A percentile compares a stretch with the other conserved stretches of the same genome.
Conservation (phyloP, 139 green algal species). For the Chara braunii region DNA sequence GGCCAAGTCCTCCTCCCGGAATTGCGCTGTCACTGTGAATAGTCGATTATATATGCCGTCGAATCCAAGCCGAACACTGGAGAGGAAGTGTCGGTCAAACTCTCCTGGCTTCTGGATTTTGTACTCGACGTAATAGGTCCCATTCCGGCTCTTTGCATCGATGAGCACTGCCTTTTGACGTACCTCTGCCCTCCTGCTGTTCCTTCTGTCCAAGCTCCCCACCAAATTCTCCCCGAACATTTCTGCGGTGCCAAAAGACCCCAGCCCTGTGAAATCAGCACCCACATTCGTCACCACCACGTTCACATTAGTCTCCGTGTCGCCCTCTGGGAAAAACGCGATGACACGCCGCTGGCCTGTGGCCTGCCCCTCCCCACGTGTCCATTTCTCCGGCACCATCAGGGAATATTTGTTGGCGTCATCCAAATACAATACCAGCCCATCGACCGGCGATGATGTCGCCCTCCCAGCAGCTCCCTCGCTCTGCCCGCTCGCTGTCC, state of each 20-base stretch:
- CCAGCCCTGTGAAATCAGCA: slow-evolving; percentile 20
- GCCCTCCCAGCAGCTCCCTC: slow-evolving; percentile 44
- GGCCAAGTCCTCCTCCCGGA: background rate
- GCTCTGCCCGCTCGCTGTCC: too few species aligned
- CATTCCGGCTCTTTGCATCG: too few species aligned
- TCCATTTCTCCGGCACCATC: slow-evolving; percentile 9
- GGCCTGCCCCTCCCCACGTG: slow-evolving; percentile 17
- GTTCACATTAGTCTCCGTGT: slow-evolving; percentile 21
- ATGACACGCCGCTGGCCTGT: slow-evolving; percentile 9
- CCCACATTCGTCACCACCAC: slow-evolving; percentile 16
- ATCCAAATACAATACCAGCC: slow-evolving; percentile 20
- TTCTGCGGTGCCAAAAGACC: slow-evolving; percentile 12
- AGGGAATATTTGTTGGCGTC: background rate
- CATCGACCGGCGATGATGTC: slow-evolving; percentile 56
- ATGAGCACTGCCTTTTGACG: too few species aligned
- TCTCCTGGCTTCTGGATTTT: slow-evolving; percentile 14
- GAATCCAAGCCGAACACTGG: background rate
- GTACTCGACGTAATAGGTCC: slow-evolving; percentile 27
- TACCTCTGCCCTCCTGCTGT: too few species aligned
- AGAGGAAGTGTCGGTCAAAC: slow-evolving; percentile 1
- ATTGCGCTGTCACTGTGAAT: slow-evolving; percentile 25
- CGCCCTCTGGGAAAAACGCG: slow-evolving; percentile 19
- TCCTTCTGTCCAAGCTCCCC: too few species aligned
- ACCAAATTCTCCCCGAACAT: slow-evolving; percentile 26
- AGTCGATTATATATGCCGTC: slow-evolving; percentile 19